Conservation (phyloP, 352 stramenopile genomes). For the Globisporangium carolinianum region DNA sequence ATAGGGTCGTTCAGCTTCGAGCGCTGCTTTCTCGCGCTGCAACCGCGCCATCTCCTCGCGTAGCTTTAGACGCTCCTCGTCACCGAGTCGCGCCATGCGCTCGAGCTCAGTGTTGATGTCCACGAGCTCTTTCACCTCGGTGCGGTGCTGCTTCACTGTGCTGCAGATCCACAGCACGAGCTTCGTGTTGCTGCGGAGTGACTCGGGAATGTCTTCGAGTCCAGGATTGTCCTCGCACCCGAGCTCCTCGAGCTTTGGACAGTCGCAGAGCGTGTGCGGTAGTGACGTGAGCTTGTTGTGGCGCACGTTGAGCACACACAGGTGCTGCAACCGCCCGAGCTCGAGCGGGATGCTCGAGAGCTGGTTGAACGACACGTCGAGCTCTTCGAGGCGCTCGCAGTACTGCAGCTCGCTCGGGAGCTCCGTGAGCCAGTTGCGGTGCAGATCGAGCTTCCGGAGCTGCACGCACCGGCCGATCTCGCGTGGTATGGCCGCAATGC, state of each 20-base stretch:
- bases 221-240: conserved; percentile 52
- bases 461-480: conserved; percentile 56
- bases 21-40: conserved; percentile 45
- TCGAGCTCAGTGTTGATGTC: conserved; percentile 71
- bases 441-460: conserved; percentile 56
- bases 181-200: conserved; percentile 55
- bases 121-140: conserved; percentile 60
- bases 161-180: conserved; percentile 78
- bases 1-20: conserved; percentile 53
- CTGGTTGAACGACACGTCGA: conserved; percentile 64
- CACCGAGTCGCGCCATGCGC: conserved; percentile 55
- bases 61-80: conserved; percentile 67
- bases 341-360: conserved; percentile 40
- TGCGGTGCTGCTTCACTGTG: conserved; percentile 61
- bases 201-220: conserved; percentile 57
- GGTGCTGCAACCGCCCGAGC: conserved; percentile 41
- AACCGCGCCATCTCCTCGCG: conserved; percentile 59
- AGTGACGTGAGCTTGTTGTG: conserved; percentile 69
- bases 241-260: conserved; percentile 39
- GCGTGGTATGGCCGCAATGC: conserved; percentile 38
- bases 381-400: conserved; percentile 60
- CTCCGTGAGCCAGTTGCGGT: conserved; percentile 61
- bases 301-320: conserved; percentile 57
- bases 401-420: conserved; percentile 57
- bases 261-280: conserved; percentile 71